phyloP scores from a whole-genome alignment of 768 basidiomycete genomes.

The Leccinellum luteum region DNA sequence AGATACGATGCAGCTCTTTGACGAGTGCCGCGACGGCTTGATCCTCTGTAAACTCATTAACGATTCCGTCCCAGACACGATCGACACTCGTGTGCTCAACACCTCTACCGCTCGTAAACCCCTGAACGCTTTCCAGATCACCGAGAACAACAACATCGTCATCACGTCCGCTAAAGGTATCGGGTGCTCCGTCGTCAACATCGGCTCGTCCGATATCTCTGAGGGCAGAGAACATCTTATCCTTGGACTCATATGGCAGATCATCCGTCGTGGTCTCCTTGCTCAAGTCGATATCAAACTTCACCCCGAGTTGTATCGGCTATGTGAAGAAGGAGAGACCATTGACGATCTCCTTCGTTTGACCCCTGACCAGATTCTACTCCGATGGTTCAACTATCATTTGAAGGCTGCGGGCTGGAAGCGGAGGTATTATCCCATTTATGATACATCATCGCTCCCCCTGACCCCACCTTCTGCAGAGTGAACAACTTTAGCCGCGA shows the following conservation, averaged over 20 bases:
- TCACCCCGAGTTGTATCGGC: conserved; percentile 93
- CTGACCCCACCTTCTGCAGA: conserved; percentile 39
- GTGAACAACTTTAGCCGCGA: conserved; percentile 98
- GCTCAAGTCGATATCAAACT: conserved; percentile 97
- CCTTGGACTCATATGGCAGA: conserved; percentile 97
- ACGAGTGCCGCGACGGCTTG: conserved; percentile 93
- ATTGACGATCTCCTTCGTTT: conserved; percentile 91
- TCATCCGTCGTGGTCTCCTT: conserved; percentile 91
- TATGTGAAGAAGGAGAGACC: conserved; percentile 97
- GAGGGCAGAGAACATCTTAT: conserved; percentile 96
- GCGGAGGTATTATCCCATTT: conserved; percentile 51
- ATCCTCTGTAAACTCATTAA: conserved; percentile 98
- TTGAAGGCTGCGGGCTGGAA: conserved; percentile 93
- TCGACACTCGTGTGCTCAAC: conserved; percentile 97
- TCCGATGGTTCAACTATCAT: conserved; percentile 99
- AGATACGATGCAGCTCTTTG: conserved; percentile 97
- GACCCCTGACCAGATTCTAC: conserved; percentile 94
- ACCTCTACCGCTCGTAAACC: conserved; percentile 77
- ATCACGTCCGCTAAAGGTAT: conserved; percentile 98
- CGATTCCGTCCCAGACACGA: conserved; percentile 98
- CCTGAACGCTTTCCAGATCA: conserved; percentile 97
- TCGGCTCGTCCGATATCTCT: conserved; percentile 88
- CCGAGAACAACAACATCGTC: conserved; percentile 99
- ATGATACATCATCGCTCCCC: not conserved
- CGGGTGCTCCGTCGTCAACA: conserved; percentile 98